A percentile compares a stretch with the other conserved stretches of the same genome.
Evolutionary conservation across 306 rosid genomes (phyloP).

Genomic region (Abrus pulchellus): DNA sequence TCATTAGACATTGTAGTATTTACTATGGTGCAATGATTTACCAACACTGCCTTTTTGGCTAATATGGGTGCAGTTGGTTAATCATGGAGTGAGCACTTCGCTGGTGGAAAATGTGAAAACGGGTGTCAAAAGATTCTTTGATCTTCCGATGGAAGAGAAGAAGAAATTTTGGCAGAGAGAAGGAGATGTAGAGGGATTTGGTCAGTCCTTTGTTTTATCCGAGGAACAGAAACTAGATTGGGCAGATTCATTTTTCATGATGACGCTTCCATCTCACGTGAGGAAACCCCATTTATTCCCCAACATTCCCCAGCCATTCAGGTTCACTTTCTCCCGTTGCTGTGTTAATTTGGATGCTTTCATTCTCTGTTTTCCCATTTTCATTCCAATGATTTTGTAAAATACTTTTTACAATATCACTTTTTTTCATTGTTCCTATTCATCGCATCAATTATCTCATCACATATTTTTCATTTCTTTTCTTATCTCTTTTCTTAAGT

Average conservation of each 20-base stretch:
- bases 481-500: too few species aligned
- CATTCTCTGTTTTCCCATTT: too few species aligned
- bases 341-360: not conserved
- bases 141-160: constrained; percentile 58
- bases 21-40: too few species aligned
- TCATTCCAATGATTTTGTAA: too few species aligned
- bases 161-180: constrained; percentile 47
- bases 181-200: constrained; percentile 59
- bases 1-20: too few species aligned
- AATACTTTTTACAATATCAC: too few species aligned
- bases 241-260: constrained; percentile 50
- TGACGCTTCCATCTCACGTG: constrained; percentile 41
- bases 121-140: constrained; percentile 46
- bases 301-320: constrained; percentile 52
- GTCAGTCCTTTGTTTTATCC: constrained; percentile 58
- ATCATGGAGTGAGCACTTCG: constrained; percentile 51
- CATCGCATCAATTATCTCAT: too few species aligned
- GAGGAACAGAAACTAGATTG: constrained; percentile 65
- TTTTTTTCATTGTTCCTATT: too few species aligned
- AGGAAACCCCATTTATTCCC: constrained; percentile 64
- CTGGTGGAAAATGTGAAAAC: constrained; percentile 56
- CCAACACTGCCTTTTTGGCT: not conserved
- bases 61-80: constrained; percentile 33
- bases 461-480: too few species aligned
- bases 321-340: constrained; percentile 7